These are phyloP conservation scores for Paramecium biaurelia DNA, from an alignment of 73 alveolate genomes.

Conservation along the genomic window DNA sequence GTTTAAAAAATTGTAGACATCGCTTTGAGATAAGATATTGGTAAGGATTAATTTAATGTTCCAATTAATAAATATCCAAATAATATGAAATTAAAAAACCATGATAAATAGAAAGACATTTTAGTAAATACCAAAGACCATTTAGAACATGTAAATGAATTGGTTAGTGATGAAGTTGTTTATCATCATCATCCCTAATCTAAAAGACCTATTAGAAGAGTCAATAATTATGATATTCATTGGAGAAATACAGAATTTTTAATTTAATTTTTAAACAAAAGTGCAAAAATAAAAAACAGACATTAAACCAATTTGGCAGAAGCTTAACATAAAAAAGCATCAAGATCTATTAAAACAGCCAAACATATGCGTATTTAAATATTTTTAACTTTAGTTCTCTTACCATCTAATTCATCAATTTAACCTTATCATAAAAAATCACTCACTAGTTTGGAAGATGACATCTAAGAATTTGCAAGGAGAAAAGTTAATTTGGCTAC, in stretches of 20 bases:
- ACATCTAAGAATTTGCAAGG: constrained; percentile 47
- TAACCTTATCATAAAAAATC: constrained; percentile 58
- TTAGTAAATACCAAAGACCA: constrained; percentile 50
- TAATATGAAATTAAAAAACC: constrained; percentile 58
- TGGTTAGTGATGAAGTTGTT: constrained; percentile 67
- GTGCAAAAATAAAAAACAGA: constrained; percentile 71
- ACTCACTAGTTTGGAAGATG: constrained; percentile 50
- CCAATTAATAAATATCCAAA: constrained; percentile 22
- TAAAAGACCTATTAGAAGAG: constrained; percentile 67
- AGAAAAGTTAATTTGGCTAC: constrained; percentile 43
- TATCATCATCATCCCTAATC: constrained; percentile 56
- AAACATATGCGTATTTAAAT: constrained; percentile 62
- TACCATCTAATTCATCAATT: constrained; percentile 22
- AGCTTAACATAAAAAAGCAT: constrained; percentile 60
- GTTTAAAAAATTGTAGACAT: constrained; percentile 74
- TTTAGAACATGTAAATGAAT: constrained; percentile 57
- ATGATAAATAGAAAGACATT: constrained; percentile 64
- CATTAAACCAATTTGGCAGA: constrained; percentile 68
- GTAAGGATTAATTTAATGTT: constrained; percentile 69
- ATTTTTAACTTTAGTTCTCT: background rate
- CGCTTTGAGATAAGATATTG: constrained; percentile 79
- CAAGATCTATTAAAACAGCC: constrained; percentile 62
- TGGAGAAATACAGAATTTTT: constrained; percentile 80
- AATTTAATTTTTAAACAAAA: constrained; percentile 70
- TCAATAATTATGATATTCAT: constrained; percentile 69